A percentile compares a stretch with the other conserved stretches of the same genome.
These are phyloP conservation scores for Eimeria maxima DNA, from an alignment of 169 alveolate species.

Conservation along the genomic window DNA sequence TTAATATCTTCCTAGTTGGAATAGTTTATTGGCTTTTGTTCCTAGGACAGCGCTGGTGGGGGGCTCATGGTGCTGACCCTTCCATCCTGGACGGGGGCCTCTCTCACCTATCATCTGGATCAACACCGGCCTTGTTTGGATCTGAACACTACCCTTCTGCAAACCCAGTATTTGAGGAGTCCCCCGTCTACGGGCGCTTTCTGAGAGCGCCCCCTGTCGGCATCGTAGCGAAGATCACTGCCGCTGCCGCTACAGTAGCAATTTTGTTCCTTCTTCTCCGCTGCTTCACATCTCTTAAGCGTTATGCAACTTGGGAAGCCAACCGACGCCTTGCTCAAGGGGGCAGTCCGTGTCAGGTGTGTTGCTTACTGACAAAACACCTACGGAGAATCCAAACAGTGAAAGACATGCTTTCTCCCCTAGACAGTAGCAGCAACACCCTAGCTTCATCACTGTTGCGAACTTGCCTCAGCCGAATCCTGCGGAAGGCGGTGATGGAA, in stretches of 20 bases:
- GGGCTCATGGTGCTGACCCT: constrained; percentile 27
- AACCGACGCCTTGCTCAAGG: neutral
- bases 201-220: neutral
- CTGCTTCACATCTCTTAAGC: constrained; percentile 2
- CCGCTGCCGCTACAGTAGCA: neutral
- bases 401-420: neutral
- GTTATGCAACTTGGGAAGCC: neutral
- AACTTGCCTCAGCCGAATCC: neutral
- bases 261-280: constrained; percentile 4
- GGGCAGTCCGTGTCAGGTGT: neutral
- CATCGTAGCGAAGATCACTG: neutral
- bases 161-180: neutral
- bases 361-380: neutral
- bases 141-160: neutral
- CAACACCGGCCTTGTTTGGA: neutral
- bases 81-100: neutral
- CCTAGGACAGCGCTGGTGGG: neutral
- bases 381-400: neutral
- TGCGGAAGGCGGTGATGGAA: neutral
- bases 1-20: neutral
- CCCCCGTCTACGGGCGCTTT: neutral
- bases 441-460: neutral
- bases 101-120: neutral
- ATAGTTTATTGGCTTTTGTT: neutral
- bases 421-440: neutral